A percentile compares a stretch with the other conserved stretches of the same genome.
These are phyloP conservation scores for Omphalotus guepiniiformis DNA, from an alignment of 768 basidiomycete genomes.

Conservation along the genomic window DNA sequence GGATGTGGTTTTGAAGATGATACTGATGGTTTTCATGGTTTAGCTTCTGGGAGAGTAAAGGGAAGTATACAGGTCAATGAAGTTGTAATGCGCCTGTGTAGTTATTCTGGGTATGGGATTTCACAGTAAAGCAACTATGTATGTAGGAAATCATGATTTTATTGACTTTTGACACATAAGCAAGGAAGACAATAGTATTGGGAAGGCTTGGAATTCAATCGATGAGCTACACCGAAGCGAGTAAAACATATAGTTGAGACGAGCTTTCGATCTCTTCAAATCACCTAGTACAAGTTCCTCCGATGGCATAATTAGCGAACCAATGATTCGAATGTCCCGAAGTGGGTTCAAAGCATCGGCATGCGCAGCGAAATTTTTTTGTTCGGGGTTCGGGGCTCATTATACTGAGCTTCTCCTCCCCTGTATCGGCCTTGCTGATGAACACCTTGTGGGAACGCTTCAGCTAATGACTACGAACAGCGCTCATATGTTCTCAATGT, in stretches of 20 bases:
- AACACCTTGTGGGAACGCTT: constrained; percentile 66
- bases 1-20: not conserved
- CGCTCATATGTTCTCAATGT: constrained; percentile 72
- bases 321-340: constrained; percentile 69
- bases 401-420: constrained; percentile 85
- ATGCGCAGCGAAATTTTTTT: constrained; percentile 77
- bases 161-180: not conserved
- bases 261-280: constrained; percentile 72
- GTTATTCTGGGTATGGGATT: not conserved
- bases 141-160: not conserved
- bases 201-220: not conserved
- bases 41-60: constrained; percentile 11
- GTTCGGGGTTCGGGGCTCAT: constrained; percentile 87
- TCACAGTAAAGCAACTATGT: not conserved
- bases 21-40: not conserved
- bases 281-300: constrained; percentile 81
- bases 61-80: constrained; percentile 7
- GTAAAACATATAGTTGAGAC: too few species aligned
- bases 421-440: constrained; percentile 68
- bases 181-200: not conserved
- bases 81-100: not conserved
- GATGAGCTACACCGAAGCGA: not conserved
- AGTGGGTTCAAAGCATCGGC: constrained; percentile 67
- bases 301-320: constrained; percentile 79
- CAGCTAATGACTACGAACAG: constrained; percentile 73